phyloP scores from a whole-genome alignment of 169 alveolate species.

The Pseudocohnilembus persalinus region DNA sequence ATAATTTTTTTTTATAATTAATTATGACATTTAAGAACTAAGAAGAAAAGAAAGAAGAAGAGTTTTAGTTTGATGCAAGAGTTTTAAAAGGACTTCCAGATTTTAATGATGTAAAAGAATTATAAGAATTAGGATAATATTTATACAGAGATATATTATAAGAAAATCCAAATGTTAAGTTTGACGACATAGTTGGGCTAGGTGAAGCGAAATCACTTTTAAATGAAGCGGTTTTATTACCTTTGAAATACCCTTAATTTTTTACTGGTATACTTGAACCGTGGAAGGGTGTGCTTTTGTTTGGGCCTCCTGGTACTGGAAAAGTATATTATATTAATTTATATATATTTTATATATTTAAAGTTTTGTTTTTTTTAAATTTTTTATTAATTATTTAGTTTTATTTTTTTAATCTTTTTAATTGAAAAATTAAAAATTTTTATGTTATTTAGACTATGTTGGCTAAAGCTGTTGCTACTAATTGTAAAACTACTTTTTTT shows the following conservation, averaged over 20 bases:
- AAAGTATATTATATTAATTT: slow-evolving; percentile 43
- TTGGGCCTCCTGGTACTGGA: slow-evolving; percentile 97
- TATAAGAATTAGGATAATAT: slow-evolving; percentile 71
- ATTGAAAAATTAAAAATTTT: too few relatives aligned
- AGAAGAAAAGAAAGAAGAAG: slow-evolving; percentile 55
- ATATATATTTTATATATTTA: too few relatives aligned
- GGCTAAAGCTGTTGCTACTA: slow-evolving; percentile 95
- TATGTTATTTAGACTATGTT: slow-evolving; percentile 72
- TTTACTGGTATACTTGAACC: slow-evolving; percentile 92
- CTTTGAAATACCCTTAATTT: slow-evolving; percentile 89
- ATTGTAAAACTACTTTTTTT: slow-evolving; percentile 90
- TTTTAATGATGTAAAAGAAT: slow-evolving; percentile 63
- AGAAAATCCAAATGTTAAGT: slow-evolving; percentile 79
- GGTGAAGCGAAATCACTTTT: slow-evolving; percentile 87
- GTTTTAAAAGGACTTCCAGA: slow-evolving; percentile 77
- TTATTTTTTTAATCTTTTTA: too few relatives aligned
- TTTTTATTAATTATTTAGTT: too few relatives aligned
- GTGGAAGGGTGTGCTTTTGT: slow-evolving; percentile 92
- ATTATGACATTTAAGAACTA: slow-evolving; percentile 27
- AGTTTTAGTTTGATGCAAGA: slow-evolving; percentile 71
- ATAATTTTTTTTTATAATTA: too few relatives aligned
- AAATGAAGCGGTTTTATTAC: slow-evolving; percentile 92
- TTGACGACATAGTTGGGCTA: slow-evolving; percentile 88
- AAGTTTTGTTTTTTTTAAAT: too few relatives aligned
- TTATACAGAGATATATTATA: slow-evolving; percentile 80